phyloP scores from a whole-genome alignment of 2,329 filamentous ascomycete genomes.

The Penicillium thymicola region DNA sequence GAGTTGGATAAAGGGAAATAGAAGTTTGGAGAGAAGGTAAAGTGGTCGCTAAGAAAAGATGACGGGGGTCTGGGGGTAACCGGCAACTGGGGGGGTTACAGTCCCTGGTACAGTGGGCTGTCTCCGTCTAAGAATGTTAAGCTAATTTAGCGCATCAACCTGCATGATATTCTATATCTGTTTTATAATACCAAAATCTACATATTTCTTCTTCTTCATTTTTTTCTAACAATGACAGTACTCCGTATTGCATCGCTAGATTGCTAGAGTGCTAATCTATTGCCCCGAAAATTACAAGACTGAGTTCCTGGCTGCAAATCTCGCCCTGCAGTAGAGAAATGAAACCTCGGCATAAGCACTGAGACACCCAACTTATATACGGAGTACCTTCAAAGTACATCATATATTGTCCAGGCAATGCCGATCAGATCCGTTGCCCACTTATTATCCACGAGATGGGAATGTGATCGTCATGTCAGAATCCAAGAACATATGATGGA shows the following conservation, averaged over 20 bases:
- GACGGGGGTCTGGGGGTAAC: background rate
- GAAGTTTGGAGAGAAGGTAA: background rate
- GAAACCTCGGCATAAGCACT: constrained; percentile 4
- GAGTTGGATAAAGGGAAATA: background rate
- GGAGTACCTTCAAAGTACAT: background rate
- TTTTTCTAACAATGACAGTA: background rate
- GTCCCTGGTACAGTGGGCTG: background rate
- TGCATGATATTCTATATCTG: background rate
- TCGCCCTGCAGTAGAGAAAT: constrained; percentile 3
- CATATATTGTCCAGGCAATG: background rate
- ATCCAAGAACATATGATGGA: background rate
- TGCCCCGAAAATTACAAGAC: background rate
- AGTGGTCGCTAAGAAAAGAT: background rate
- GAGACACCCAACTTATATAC: constrained; percentile 3
- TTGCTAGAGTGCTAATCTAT: background rate
- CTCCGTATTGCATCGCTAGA: background rate
- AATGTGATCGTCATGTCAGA: constrained; percentile 1
- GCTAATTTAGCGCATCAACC: background rate
- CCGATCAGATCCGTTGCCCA: background rate
- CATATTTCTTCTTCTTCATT: background rate
- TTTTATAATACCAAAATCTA: background rate
- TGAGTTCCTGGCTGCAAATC: constrained; percentile 6
- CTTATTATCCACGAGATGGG: constrained; percentile 1
- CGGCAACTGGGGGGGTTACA: constrained; percentile 4
- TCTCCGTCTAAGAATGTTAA: constrained; percentile 4